phyloP scores from a whole-genome alignment of 331 rosid genomes.

The Rosa hybrid region DNA sequence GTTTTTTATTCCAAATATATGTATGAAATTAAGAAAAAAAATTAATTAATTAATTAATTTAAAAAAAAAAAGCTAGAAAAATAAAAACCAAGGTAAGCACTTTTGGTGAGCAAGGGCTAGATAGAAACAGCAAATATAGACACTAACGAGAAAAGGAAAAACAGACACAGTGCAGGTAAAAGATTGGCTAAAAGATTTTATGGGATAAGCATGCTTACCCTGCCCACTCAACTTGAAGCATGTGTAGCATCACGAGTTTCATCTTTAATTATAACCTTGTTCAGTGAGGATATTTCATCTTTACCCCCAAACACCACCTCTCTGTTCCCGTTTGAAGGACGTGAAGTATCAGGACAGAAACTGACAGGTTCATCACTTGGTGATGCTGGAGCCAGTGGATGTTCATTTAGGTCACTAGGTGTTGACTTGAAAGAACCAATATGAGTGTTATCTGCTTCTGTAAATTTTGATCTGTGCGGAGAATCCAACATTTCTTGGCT shows the following conservation, averaged over 20 bases:
- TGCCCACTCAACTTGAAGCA: constrained; percentile 57
- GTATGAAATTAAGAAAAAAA: no score
- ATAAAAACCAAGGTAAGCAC: neutral
- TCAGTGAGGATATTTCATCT: constrained; percentile 48
- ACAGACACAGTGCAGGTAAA: neutral
- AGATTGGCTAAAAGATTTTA: neutral
- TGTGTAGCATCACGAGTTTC: constrained; percentile 54
- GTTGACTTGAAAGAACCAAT: constrained; percentile 37
- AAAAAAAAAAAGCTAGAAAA: no score
- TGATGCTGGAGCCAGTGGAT: constrained; percentile 30
- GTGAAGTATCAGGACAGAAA: constrained; percentile 35
- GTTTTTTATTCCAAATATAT: neutral
- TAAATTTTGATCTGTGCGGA: constrained; percentile 40
- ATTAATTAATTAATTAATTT: no score
- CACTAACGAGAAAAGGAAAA: neutral
- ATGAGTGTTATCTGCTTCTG: constrained; percentile 34
- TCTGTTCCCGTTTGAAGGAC: constrained; percentile 34
- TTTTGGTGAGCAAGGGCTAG: constrained; percentile 1
- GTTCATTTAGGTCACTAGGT: constrained; percentile 43
- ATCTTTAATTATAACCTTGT: constrained; percentile 52
- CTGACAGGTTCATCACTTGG: constrained; percentile 43
- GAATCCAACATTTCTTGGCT: constrained; percentile 41
- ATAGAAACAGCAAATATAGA: constrained; percentile 1
- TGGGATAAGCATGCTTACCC: constrained; percentile 44
- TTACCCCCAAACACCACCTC: constrained; percentile 41